Conservation (phyloP, 768 basidiomycete genomes). For the Psilocybe sp. region DNA sequence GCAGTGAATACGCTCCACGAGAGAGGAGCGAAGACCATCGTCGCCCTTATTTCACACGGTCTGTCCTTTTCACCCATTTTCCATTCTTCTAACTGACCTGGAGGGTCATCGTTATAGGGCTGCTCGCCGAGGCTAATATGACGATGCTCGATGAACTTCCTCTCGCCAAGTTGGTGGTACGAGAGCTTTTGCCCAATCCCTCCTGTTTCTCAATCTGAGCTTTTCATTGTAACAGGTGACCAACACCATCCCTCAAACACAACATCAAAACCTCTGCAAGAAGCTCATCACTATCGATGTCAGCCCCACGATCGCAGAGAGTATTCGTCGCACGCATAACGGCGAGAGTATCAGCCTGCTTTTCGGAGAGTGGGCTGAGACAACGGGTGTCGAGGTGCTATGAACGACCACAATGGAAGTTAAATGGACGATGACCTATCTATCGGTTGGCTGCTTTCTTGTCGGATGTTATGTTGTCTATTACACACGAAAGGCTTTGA, state of each 20-base stretch:
- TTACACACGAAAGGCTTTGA: too few species aligned
- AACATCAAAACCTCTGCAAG: conserved; percentile 56
- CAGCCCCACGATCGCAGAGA: conserved; percentile 90
- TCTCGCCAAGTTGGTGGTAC: conserved; percentile 81
- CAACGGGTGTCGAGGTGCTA: conserved; percentile 35
- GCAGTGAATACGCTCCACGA: conserved; percentile 86
- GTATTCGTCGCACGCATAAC: conserved; percentile 91
- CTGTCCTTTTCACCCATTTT: conserved; percentile 6
- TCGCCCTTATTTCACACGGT: conserved; percentile 94
- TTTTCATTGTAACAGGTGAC: conserved; percentile 64
- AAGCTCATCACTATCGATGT: conserved; percentile 92
- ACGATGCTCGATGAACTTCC: conserved; percentile 65
- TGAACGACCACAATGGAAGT: conserved; percentile 12
- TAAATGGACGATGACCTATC: neutral
- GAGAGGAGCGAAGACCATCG: conserved; percentile 82
- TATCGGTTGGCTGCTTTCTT: too few species aligned
- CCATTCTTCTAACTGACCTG: neutral
- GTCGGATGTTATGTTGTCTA: too few species aligned
- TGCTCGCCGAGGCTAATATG: conserved; percentile 78
- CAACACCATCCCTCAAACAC: conserved; percentile 87
- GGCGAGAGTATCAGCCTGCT: conserved; percentile 89
- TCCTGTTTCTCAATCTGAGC: conserved; percentile 1
- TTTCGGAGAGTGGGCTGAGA: conserved; percentile 80
- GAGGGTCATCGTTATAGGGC: conserved; percentile 44
- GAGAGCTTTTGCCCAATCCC: conserved; percentile 22